phyloP scores from a whole-genome alignment of 208 protist genomes.

The Trypanosoma avium region DNA sequence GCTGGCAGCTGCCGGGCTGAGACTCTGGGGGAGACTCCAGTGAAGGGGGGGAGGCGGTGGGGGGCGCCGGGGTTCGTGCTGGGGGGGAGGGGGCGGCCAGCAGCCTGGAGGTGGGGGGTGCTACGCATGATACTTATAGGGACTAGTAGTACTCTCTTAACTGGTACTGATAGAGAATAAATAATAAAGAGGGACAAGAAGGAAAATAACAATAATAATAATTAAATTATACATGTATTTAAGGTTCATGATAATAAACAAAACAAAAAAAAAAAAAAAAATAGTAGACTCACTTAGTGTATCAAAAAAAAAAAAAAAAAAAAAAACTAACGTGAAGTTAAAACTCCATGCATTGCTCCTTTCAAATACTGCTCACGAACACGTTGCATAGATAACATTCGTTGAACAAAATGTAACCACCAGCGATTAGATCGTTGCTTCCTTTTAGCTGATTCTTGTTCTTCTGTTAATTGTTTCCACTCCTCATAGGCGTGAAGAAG shows the following conservation, averaged over 20 bases:
- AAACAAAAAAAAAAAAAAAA: conserved; percentile 6
- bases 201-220: not conserved
- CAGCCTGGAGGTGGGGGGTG: conserved; percentile 16
- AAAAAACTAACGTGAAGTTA: conserved; percentile 27
- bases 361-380: conserved; percentile 77
- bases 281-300: not conserved
- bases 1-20: conserved; percentile 58
- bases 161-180: no score
- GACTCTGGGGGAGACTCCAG: conserved; percentile 83
- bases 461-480: conserved; percentile 75
- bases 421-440: conserved; percentile 76
- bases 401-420: conserved; percentile 82
- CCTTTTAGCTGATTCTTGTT: conserved; percentile 79
- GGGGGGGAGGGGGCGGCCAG: conserved; percentile 48
- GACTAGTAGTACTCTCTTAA: no score
- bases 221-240: no score
- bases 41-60: conserved; percentile 68
- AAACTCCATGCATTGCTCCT: conserved; percentile 42
- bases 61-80: no score
- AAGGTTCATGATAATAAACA: not conserved
- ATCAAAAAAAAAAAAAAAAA: conserved; percentile 21
- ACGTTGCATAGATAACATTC: conserved; percentile 70
- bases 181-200: no score
- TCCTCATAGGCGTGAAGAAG: conserved; percentile 80
- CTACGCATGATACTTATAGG: no score